Evolutionary conservation across 495 filamentous ascomycete genomes (phyloP), one percentile per base, ranked within the genome.

Genomic region (Penicillium argentinense): DNA sequence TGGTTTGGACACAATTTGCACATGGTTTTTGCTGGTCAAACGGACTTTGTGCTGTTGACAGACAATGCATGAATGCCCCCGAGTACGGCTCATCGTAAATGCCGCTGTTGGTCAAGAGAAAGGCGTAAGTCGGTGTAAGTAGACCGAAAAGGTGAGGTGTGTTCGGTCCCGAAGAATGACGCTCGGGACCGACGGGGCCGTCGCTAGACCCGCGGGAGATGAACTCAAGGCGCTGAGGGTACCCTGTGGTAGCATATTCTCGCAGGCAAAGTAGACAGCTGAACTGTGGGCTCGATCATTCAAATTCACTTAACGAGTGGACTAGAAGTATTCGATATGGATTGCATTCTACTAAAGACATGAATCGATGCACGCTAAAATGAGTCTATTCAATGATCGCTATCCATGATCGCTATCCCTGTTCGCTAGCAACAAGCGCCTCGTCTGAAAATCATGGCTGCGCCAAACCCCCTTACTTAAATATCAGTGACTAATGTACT

Each of bases 401-500:
- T 41, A 11, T 58, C 66, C 11, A 57, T 76, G 13, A 2, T 72
- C n/a, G 38, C n/a, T 3, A 36, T 19, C 33, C 17, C 11, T 9
- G 3, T 8, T 18, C 33, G 33, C 33, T 21, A 36, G 33, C 33
- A 36, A 36, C n/a, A 36, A 36, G 33, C 17, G 12, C 16, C 17
- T 9, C 11, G 33, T 18, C 9, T 36, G 17, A 18, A 36, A 36
- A 11, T 21, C 33, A 36, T 19, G 8, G 21, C n/a, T 29, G 39
- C 16, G 4, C 33, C 8, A 36, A 19, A 36, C 21, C 29, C 16
- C 11, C 4, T 16, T 25, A 16, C 25, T 23, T 13, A n/a, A 23
- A n/a, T 22, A 56, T 77, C 63, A 88, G 74, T 97, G 93, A 54
- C 91, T 96, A 55, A 98, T 98, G 69, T 96, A 98, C 79, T 98